Evolutionary conservation across 129 eudicot genomes (phyloP).

Genomic region (Mikania micrantha): DNA sequence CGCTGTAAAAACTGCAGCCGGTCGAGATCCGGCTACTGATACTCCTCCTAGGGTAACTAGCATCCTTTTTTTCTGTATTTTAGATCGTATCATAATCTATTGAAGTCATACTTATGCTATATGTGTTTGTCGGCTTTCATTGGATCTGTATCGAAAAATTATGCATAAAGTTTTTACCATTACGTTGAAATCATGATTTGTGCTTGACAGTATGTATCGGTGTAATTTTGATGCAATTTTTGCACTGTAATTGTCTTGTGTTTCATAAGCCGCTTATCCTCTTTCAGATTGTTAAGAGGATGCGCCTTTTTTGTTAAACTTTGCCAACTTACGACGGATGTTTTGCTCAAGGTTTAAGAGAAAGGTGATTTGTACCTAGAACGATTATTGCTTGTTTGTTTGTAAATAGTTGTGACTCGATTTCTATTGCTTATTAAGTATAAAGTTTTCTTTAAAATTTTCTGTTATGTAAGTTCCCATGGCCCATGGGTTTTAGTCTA

Average conservation of each 20-base stretch:
- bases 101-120: not conserved
- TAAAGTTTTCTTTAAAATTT: not conserved
- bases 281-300: slow-evolving; percentile 1
- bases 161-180: not conserved
- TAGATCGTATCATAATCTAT: not conserved
- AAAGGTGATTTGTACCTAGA: not conserved
- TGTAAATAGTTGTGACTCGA: not conserved
- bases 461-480: not conserved
- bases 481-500: not conserved
- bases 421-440: not conserved
- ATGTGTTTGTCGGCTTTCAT: not conserved
- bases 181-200: slow-evolving; percentile 16
- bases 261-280: not conserved
- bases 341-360: slow-evolving; percentile 1
- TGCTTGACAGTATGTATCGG: slow-evolving; percentile 1
- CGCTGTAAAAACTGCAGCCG: slow-evolving; percentile 37
- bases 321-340: not conserved
- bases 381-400: not conserved
- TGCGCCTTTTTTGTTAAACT: slow-evolving; percentile 1
- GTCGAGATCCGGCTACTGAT: slow-evolving; percentile 43
- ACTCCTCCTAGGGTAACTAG: slow-evolving; percentile 61
- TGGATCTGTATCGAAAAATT: slow-evolving; percentile 20
- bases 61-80: not conserved
- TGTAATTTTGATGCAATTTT: not conserved
- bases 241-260: not conserved